These are phyloP conservation scores for Heimioporus sp. DNA, from an alignment of 768 basidiomycete genomes.

Conservation along the genomic window DNA sequence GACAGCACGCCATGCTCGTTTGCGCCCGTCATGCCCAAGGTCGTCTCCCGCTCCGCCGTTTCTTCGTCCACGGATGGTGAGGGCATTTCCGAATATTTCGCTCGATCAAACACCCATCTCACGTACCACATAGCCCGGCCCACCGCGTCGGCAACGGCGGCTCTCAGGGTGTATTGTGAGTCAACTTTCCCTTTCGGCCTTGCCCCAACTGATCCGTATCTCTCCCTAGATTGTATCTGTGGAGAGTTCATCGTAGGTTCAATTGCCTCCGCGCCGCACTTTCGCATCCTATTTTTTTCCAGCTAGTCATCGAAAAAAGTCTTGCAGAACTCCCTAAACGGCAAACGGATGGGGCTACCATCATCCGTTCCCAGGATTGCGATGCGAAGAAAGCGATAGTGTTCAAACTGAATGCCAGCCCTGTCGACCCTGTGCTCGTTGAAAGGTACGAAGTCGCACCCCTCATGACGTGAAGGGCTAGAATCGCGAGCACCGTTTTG, in stretches of 20 bases:
- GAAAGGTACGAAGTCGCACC: constrained; percentile 58
- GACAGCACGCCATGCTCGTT: not conserved
- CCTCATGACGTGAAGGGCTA: constrained; percentile 12
- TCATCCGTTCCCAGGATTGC: constrained; percentile 72
- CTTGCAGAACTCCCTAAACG: constrained; percentile 66
- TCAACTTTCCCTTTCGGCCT: constrained; percentile 12
- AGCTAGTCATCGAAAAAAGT: constrained; percentile 83
- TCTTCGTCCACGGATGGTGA: constrained; percentile 86
- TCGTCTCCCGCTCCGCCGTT: constrained; percentile 84
- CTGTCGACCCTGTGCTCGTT: constrained; percentile 67
- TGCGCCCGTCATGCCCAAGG: constrained; percentile 72
- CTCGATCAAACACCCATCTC: not conserved
- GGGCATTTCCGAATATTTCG: constrained; percentile 12
- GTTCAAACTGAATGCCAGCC: constrained; percentile 83
- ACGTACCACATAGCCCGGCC: constrained; percentile 54
- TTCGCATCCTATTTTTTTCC: constrained; percentile 2
- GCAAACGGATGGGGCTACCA: constrained; percentile 75
- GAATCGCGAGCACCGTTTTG: constrained; percentile 13
- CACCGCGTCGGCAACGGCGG: constrained; percentile 74
- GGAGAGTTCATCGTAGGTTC: constrained; percentile 81
- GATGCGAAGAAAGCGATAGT: constrained; percentile 57
- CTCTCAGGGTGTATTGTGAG: constrained; percentile 81
- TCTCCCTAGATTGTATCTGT: constrained; percentile 71
- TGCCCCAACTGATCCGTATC: constrained; percentile 6
- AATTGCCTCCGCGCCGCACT: not conserved